Conservation (phyloP, 768 basidiomycete species). For the Rhizopogon roseolus region DNA sequence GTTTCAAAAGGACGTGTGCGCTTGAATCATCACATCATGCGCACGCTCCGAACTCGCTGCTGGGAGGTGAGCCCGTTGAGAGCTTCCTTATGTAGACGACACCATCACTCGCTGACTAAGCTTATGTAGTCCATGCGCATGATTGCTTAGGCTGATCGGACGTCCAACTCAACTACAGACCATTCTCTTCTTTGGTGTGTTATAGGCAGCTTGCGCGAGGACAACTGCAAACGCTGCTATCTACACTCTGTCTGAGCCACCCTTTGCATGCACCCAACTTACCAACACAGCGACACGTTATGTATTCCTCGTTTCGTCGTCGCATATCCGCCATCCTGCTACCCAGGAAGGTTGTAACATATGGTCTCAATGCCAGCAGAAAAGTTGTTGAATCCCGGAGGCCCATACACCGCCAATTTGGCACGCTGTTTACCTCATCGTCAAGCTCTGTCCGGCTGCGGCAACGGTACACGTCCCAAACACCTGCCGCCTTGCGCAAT, state of each 20-base stretch:
- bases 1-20: too few relatives aligned
- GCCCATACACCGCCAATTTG: conserved; percentile 53
- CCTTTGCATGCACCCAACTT: not conserved
- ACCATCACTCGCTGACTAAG: not conserved
- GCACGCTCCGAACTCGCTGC: too few relatives aligned
- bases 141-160: not conserved
- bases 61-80: too few relatives aligned
- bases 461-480: conserved; percentile 39
- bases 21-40: too few relatives aligned
- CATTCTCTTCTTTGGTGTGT: not conserved
- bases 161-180: not conserved
- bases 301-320: conserved; percentile 42
- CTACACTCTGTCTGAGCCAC: not conserved
- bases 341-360: conserved; percentile 45
- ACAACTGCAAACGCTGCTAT: not conserved
- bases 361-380: conserved; percentile 45
- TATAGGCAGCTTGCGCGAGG: not conserved
- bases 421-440: conserved; percentile 46
- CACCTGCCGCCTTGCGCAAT: conserved; percentile 47
- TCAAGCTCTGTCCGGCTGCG: conserved; percentile 38
- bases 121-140: not conserved
- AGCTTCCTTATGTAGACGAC: too few relatives aligned
- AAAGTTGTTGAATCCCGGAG: conserved; percentile 26
- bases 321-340: conserved; percentile 27
- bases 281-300: conserved; percentile 11